Evolutionary conservation across 805 yeast genomes (phyloP).

Genomic region (Barnettozyma wickerhamii): DNA sequence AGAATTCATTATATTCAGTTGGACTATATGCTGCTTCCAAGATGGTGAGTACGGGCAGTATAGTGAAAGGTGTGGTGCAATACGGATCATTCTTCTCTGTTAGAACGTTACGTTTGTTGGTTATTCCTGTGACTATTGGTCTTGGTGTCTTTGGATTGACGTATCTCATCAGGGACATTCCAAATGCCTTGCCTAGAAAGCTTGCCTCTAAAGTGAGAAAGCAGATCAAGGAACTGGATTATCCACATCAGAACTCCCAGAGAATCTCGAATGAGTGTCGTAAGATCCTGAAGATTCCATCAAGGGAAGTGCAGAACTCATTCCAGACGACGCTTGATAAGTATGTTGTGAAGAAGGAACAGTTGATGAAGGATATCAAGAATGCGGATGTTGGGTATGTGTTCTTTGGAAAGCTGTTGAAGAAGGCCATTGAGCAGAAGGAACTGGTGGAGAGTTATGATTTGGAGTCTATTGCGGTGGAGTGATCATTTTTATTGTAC

Average conservation of each 20-base stretch:
- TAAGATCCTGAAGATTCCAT: slow-evolving; percentile 74
- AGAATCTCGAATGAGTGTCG: slow-evolving; percentile 81
- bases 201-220: slow-evolving; percentile 65
- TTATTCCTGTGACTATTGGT: slow-evolving; percentile 48
- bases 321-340: slow-evolving; percentile 65
- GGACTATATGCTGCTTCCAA: slow-evolving; percentile 27
- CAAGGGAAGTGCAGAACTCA: slow-evolving; percentile 71
- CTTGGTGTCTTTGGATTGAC: slow-evolving; percentile 50
- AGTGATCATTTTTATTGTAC: slow-evolving; percentile 1
- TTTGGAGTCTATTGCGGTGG: slow-evolving; percentile 29
- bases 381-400: slow-evolving; percentile 51
- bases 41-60: slow-evolving; percentile 33
- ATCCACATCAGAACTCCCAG: slow-evolving; percentile 70
- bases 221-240: slow-evolving; percentile 65
- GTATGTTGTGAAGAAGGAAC: slow-evolving; percentile 52
- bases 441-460: slow-evolving; percentile 38
- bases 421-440: slow-evolving; percentile 41
- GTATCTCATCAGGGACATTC: slow-evolving; percentile 75
- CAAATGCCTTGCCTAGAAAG: slow-evolving; percentile 83
- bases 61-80: slow-evolving; percentile 31
- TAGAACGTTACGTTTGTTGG: slow-evolving; percentile 38
- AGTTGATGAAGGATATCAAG: slow-evolving; percentile 45
- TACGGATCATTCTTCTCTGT: slow-evolving; percentile 35
- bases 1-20: slow-evolving; percentile 27
- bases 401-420: slow-evolving; percentile 49